Conservation (phyloP, 2,329 filamentous ascomycete species). For the Microdochium bolleyi region DNA sequence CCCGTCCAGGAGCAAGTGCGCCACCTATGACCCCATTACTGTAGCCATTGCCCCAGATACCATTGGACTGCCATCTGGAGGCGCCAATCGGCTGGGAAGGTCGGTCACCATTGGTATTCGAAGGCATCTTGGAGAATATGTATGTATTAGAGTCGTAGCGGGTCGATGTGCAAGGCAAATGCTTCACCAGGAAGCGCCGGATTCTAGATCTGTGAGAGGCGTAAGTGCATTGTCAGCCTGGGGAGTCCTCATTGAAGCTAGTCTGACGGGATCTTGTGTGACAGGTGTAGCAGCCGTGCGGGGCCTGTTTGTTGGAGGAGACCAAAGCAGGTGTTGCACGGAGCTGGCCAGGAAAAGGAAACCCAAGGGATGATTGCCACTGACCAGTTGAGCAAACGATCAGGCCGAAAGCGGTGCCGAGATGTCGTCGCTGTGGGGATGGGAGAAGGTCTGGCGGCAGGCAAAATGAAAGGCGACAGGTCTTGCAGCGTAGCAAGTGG, state of each 20-base stretch:
- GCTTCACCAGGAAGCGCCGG: too few relatives aligned
- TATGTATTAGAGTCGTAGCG: not conserved
- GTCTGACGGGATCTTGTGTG: too few relatives aligned
- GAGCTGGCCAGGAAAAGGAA: not conserved
- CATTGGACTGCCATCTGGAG: slow-evolving; percentile 27
- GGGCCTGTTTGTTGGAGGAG: too few relatives aligned
- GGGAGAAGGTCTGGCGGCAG: too few relatives aligned
- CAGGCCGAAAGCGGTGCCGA: not conserved
- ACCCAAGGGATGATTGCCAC: not conserved
- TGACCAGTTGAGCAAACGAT: not conserved
- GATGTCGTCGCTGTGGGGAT: too few relatives aligned
- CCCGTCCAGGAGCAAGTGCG: slow-evolving; percentile 36
- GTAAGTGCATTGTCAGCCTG: too few relatives aligned
- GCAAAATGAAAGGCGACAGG: too few relatives aligned
- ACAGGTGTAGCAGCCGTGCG: too few relatives aligned
- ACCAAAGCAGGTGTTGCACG: slow-evolving; percentile 5
- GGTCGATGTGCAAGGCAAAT: too few relatives aligned
- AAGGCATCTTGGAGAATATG: slow-evolving; percentile 23
- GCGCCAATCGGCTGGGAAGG: slow-evolving; percentile 29
- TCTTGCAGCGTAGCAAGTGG: too few relatives aligned
- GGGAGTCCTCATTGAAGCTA: too few relatives aligned
- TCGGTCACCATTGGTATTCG: slow-evolving; percentile 20
- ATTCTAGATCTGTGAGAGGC: too few relatives aligned
- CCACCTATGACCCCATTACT: slow-evolving; percentile 30
- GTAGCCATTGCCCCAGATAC: slow-evolving; percentile 36